Conservation (phyloP, 306 rosid species). For the Senna tora region DNA sequence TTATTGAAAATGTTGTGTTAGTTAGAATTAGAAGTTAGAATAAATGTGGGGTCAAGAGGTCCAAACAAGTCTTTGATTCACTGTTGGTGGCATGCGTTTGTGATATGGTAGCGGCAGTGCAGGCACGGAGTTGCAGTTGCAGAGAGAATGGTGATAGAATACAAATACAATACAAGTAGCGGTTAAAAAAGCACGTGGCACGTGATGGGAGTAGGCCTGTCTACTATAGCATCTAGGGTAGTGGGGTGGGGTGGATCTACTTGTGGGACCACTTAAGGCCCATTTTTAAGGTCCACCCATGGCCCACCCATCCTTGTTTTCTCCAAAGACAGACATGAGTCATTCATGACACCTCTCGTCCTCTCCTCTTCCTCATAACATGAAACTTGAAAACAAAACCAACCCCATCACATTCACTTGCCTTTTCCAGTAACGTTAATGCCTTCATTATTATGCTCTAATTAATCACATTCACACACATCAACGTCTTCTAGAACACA, state of each 20-base stretch:
- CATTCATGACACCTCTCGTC: background rate
- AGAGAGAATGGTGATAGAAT: background rate
- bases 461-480: background rate
- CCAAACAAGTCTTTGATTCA: too few relatives aligned
- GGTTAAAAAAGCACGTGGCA: constrained; percentile 39
- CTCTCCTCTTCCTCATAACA: too few relatives aligned
- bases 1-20: too few relatives aligned
- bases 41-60: too few relatives aligned
- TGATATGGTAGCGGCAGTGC: background rate
- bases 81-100: constrained; percentile 10
- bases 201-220: background rate
- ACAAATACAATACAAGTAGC: constrained; percentile 12
- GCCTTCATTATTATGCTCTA: too few relatives aligned
- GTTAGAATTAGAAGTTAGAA: too few relatives aligned
- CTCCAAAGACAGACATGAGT: background rate
- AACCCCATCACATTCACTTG: constrained; percentile 14
- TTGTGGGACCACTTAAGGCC: constrained; percentile 34
- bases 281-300: constrained; percentile 27
- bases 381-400: background rate
- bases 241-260: constrained; percentile 12
- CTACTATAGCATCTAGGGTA: background rate
- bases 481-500: constrained; percentile 3
- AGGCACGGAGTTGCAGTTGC: constrained; percentile 25
- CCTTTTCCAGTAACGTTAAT: background rate
- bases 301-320: background rate